Evolutionary conservation across 805 yeast species (phyloP).

Genomic region (Cyberlindnera subsufficiens): DNA sequence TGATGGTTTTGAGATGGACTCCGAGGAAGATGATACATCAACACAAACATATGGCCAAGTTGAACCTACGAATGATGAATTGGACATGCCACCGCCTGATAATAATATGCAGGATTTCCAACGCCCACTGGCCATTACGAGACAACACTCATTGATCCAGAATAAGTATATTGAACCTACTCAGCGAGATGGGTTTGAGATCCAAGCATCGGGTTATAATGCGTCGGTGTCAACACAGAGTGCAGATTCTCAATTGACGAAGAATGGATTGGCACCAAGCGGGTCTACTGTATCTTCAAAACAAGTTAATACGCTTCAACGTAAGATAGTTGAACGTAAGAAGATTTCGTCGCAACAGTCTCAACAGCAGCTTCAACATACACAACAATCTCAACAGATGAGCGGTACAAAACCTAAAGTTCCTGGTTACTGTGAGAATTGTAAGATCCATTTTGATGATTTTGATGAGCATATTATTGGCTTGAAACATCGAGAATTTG

Average conservation of each 20-base stretch:
- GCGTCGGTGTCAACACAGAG: conserved; percentile 29
- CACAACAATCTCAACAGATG: conserved; percentile 2
- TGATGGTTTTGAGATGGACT: not conserved
- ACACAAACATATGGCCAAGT: not conserved
- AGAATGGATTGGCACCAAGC: conserved; percentile 59
- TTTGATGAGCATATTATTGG: conserved; percentile 71
- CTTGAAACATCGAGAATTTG: conserved; percentile 72
- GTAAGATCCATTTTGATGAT: conserved; percentile 75
- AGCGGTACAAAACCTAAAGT: conserved; percentile 20
- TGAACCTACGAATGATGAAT: not conserved
- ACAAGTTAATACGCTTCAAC: conserved; percentile 41
- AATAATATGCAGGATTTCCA: not conserved
- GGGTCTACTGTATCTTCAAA: conserved; percentile 51
- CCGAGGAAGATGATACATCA: conserved; percentile 1
- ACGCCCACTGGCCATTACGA: conserved; percentile 10
- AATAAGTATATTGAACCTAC: conserved; percentile 18
- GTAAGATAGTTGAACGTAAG: conserved; percentile 29
- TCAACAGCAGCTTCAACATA: conserved; percentile 4
- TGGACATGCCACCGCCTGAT: conserved; percentile 19
- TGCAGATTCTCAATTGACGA: conserved; percentile 22
- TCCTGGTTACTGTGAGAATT: conserved; percentile 91
- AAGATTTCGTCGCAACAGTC: conserved; percentile 13
- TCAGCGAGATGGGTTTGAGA: conserved; percentile 38
- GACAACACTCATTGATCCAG: conserved; percentile 16
- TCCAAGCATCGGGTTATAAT: conserved; percentile 57